Evolutionary conservation across 192 early-diverging fungal genomes (phyloP).

Genomic region (Backusella sp.): DNA sequence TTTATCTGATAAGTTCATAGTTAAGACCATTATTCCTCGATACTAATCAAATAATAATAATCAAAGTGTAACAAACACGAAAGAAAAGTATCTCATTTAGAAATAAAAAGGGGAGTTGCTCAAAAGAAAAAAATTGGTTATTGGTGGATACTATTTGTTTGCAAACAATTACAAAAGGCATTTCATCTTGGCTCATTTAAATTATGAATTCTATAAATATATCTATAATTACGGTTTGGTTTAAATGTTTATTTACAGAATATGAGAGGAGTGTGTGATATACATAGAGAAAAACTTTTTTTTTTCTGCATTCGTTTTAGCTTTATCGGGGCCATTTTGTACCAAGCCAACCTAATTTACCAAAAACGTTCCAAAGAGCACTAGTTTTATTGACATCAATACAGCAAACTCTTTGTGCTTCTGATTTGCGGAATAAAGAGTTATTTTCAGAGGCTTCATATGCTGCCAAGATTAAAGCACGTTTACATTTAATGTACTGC

Average conservation of each 20-base stretch:
- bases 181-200: not conserved
- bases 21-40: not conserved
- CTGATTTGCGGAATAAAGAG: slow-evolving; percentile 69
- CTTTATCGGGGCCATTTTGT: slow-evolving; percentile 25
- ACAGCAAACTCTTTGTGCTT: slow-evolving; percentile 77
- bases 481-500: slow-evolving; percentile 75
- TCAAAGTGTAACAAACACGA: not conserved
- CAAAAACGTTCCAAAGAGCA: slow-evolving; percentile 78
- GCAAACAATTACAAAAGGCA: not conserved
- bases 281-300: not conserved
- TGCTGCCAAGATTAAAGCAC: slow-evolving; percentile 59
- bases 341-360: slow-evolving; percentile 70
- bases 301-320: slow-evolving; percentile 6
- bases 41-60: not conserved
- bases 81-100: not conserved
- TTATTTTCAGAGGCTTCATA: slow-evolving; percentile 21
- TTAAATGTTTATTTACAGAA: slow-evolving; percentile 8
- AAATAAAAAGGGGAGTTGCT: not conserved
- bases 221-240: not conserved
- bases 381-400: slow-evolving; percentile 86
- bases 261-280: not conserved
- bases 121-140: not conserved
- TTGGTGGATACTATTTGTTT: not conserved
- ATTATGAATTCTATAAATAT: not conserved
- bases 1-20: not conserved